Base-by-base conservation (phyloP, 257 asterid genomes). In the Buddleja alternifolia region DNA sequence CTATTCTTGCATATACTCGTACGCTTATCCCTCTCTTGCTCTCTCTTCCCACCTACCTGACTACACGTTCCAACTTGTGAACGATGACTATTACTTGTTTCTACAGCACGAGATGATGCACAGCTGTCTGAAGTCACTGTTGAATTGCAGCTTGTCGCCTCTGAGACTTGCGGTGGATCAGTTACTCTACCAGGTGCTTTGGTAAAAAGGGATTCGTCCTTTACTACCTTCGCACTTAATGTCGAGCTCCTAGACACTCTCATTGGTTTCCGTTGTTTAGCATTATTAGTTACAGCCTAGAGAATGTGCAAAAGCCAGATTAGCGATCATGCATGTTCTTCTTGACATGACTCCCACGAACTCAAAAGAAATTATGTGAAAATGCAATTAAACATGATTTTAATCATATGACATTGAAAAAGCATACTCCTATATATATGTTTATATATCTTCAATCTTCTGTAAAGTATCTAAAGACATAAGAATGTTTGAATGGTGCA, bases 271-370 rank as follows among this genome's bases (percentile, higher is more conserved):
- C 66, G 72, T 66, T 80, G 48, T 64, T 78, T 72, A 60, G 17
- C 10, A 23, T 67, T 51, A 70, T 57, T 68, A 57, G 65, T 64
- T 8, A 39, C 53, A 55, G 21, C 87, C 94, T 87, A 82, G 17
- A 74, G 56, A 67, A 41, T 20, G 40, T 21, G 36, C 16, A 57
- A 60, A 61, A 25, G 44, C 48, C 61, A 66, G 55, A 41, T 60
- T 48, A 42, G 34, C 8, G 7, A 6, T 37, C 9, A n/a, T n/a
- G n/a, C n/a, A n/a, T n/a, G n/a, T n/a, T n/a, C n/a, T n/a, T n/a
- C n/a, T n/a, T n/a, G n/a, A n/a, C n/a, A n/a, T n/a, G n/a, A n/a
- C n/a, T n/a, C n/a, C n/a, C n/a, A n/a, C n/a, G n/a, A n/a, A n/a
- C n/a, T n/a, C n/a, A n/a, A n/a, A n/a, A n/a, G n/a, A n/a, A n/a